Conservation (phyloP, 257 asterid genomes). For the Dorcoceras hygrometricum region DNA sequence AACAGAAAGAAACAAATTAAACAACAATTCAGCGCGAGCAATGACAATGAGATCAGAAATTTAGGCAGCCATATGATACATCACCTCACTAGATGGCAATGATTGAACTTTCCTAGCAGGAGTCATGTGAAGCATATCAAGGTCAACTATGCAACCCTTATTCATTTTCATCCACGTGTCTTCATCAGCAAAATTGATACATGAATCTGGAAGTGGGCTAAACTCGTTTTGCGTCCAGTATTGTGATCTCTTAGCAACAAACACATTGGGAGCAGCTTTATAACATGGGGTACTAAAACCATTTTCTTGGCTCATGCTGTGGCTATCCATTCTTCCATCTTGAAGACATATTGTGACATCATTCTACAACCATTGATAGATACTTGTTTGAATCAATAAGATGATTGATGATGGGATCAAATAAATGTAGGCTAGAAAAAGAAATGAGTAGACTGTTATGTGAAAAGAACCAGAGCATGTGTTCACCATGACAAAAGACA, state of each 20-base stretch:
- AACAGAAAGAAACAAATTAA: not conserved
- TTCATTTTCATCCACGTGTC: constrained; percentile 92
- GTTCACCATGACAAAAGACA: not conserved
- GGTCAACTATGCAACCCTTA: constrained; percentile 83
- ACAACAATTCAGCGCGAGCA: not conserved
- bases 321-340: constrained; percentile 45
- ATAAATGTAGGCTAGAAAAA: not conserved
- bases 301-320: constrained; percentile 51
- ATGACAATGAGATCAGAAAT: constrained; percentile 14
- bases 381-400: constrained; percentile 25
- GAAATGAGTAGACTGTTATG: not conserved
- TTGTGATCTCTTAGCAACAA: constrained; percentile 72
- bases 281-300: constrained; percentile 71
- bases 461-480: too few relatives aligned
- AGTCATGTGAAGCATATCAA: constrained; percentile 72
- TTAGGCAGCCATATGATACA: constrained; percentile 20
- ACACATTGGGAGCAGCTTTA: constrained; percentile 61
- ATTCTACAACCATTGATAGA: constrained; percentile 36
- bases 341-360: constrained; percentile 34
- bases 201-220: constrained; percentile 84
- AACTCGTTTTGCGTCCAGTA: constrained; percentile 49
- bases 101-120: constrained; percentile 75
- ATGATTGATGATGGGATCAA: constrained; percentile 11
- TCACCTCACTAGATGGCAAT: constrained; percentile 56
- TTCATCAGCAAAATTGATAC: constrained; percentile 76